Evolutionary conservation across 169 alveolate genomes (phyloP).

Genomic region (Plasmodium malariae): DNA sequence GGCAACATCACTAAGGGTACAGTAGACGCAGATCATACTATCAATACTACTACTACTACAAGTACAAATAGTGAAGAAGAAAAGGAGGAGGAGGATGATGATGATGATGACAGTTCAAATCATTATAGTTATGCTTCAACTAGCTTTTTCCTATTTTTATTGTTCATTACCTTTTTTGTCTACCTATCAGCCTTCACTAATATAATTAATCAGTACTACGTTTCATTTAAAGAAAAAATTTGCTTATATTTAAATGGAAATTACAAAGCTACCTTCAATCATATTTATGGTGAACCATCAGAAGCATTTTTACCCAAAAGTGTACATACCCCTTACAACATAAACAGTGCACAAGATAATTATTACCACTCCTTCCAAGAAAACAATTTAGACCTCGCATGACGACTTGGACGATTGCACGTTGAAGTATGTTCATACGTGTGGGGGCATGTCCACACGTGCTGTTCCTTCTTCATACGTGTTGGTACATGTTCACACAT

Average conservation of each 20-base stretch:
- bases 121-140: conserved; percentile 10
- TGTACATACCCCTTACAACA: too few relatives aligned
- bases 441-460: too few relatives aligned
- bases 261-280: conserved; percentile 6
- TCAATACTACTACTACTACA: too few relatives aligned
- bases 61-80: neutral
- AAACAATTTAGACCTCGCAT: neutral
- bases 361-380: conserved; percentile 16
- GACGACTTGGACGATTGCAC: too few relatives aligned
- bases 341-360: conserved; percentile 12
- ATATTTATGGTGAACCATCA: conserved; percentile 28
- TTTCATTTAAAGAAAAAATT: conserved; percentile 56
- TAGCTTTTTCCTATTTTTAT: conserved; percentile 33
- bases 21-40: neutral
- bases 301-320: conserved; percentile 28
- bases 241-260: conserved; percentile 28
- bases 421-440: too few relatives aligned
- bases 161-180: conserved; percentile 20
- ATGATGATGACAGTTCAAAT: neutral
- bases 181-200: conserved; percentile 64
- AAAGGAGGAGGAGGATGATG: neutral
- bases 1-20: too few relatives aligned
- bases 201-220: conserved; percentile 53
- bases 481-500: too few relatives aligned
- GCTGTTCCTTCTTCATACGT: too few relatives aligned